These are phyloP conservation scores for Aspergillus homomorphus DNA, from an alignment of 495 filamentous ascomycete species.

Conservation along the genomic window DNA sequence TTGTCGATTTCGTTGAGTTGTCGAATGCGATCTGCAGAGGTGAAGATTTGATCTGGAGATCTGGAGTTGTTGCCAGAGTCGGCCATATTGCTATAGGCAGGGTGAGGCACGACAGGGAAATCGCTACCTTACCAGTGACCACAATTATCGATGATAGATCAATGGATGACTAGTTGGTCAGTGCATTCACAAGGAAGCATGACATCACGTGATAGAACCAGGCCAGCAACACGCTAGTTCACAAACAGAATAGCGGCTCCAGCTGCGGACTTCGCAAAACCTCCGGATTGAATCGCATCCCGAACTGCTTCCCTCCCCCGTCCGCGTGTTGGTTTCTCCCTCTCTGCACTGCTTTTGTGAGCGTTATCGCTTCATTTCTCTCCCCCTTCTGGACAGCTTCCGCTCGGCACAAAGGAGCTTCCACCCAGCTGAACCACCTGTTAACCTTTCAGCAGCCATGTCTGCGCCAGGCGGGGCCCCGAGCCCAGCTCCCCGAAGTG, in stretches of 20 bases:
- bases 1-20: constrained; percentile 75
- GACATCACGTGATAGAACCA: background rate
- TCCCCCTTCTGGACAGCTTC: background rate
- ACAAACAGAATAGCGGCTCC: background rate
- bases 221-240: background rate
- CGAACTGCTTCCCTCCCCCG: background rate
- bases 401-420: background rate
- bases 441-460: constrained; percentile 24
- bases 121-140: background rate
- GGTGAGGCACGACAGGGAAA: background rate
- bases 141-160: background rate
- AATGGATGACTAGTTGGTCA: background rate
- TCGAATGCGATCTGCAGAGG: constrained; percentile 67
- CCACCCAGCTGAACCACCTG: background rate
- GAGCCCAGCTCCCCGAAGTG: constrained; percentile 49
- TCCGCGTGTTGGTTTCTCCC: background rate
- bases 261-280: background rate
- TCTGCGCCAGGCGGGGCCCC: constrained; percentile 49
- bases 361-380: constrained; percentile 1
- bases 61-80: constrained; percentile 17
- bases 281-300: background rate
- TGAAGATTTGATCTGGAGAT: constrained; percentile 41
- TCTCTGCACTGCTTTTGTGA: background rate
- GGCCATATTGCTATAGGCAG: constrained; percentile 14
- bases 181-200: background rate